Conservation (phyloP, 2,329 filamentous ascomycete species). For the Huntiella abstrusa region DNA sequence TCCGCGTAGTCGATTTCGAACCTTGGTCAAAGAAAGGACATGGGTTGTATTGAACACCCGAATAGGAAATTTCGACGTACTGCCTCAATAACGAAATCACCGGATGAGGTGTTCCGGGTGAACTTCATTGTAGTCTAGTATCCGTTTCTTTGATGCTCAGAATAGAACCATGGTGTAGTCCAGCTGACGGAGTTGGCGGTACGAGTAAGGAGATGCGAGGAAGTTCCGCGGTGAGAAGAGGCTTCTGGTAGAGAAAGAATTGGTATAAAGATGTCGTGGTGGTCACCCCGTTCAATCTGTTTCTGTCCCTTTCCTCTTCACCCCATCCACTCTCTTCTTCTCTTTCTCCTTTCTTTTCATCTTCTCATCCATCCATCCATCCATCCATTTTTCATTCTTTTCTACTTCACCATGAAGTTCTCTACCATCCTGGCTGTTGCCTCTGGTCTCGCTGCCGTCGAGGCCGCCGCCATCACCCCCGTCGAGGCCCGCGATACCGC, state of each 20-base stretch:
- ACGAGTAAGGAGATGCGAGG: too few relatives aligned
- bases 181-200: too few relatives aligned
- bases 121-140: too few relatives aligned
- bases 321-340: neutral
- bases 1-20: too few relatives aligned
- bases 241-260: neutral
- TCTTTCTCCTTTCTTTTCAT: neutral
- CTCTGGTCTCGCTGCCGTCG: neutral
- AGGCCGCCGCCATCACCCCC: neutral
- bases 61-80: too few relatives aligned
- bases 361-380: neutral
- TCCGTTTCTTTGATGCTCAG: too few relatives aligned
- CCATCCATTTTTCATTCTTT: neutral
- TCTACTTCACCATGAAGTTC: neutral
- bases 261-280: neutral
- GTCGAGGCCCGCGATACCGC: neutral
- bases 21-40: too few relatives aligned
- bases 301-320: neutral
- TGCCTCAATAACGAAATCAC: too few relatives aligned
- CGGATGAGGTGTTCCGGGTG: too few relatives aligned
- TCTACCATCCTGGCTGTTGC: neutral
- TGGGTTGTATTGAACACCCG: too few relatives aligned
- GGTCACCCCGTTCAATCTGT: neutral
- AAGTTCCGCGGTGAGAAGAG: too few relatives aligned
- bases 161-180: too few relatives aligned